Percentiles rank a stretch among this genome's conserved stretches.
These are phyloP conservation scores for Cocos nucifera DNA, from an alignment of 176 grass and related monocot genomes.

Conservation along the genomic window DNA sequence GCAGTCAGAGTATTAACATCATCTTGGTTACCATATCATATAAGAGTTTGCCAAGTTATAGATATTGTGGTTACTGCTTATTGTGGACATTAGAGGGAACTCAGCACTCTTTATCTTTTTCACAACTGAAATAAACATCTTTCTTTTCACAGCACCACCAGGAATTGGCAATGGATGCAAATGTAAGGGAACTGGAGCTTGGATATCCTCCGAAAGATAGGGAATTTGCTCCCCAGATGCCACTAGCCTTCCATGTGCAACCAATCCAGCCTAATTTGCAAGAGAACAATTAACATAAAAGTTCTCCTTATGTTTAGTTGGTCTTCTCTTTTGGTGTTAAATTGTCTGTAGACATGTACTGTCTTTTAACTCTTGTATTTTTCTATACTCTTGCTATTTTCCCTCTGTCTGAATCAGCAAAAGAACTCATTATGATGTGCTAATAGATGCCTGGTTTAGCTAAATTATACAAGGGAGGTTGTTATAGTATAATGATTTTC, in stretches of 20 bases:
- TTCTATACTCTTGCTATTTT: background rate
- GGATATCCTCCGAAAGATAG: constrained; percentile 55
- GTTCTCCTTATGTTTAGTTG: background rate
- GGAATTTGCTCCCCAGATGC: constrained; percentile 76
- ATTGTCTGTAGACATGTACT: background rate
- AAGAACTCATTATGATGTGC: too few relatives aligned
- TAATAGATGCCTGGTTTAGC: too few relatives aligned
- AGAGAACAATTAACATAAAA: constrained; percentile 41
- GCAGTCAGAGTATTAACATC: too few relatives aligned
- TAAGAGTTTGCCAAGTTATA: too few relatives aligned
- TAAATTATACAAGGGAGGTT: too few relatives aligned
- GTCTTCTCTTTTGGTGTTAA: background rate
- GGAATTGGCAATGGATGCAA: constrained; percentile 42
- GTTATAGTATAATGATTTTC: too few relatives aligned
- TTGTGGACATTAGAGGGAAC: too few relatives aligned
- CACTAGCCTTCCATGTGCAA: constrained; percentile 80
- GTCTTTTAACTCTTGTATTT: background rate
- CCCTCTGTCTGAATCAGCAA: background rate
- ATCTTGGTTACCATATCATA: too few relatives aligned
- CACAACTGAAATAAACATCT: too few relatives aligned
- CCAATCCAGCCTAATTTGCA: constrained; percentile 85
- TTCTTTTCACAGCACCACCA: constrained; percentile 50
- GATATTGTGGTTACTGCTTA: too few relatives aligned
- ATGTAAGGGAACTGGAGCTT: constrained; percentile 76
- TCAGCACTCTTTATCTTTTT: too few relatives aligned